Evolutionary conservation across 768 basidiomycete genomes (phyloP), one percentile per base, ranked within the genome.

Genomic region (Kwoniella shandongensis): DNA sequence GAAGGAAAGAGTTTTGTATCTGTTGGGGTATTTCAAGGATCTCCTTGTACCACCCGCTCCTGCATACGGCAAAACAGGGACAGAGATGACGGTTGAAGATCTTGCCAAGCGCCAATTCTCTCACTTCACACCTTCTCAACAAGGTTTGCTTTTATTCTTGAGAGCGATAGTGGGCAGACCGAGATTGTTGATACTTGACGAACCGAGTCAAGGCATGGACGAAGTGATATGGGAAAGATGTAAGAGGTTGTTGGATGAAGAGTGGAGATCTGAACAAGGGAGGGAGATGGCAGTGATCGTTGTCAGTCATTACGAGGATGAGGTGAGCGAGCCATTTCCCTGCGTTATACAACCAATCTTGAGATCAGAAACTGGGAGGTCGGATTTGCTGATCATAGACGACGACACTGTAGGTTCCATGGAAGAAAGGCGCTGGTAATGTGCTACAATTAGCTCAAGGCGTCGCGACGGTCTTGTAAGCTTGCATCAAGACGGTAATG

Each of bases 131-230:
- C 80, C 83, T 0, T 87, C 85, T 0, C 88, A 88, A 70, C 93
- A 94, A 77, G 82, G 85, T 42, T 76, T 93, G 42, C 84, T 91
- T 18, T 78, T 98, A 35, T 81, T 97, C 40, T 85, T 93, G 82
- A 84, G 92, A 17, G 89, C 92, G 25, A 79, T 96, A 30, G 90
- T 93, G 8, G 83, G 83, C 13, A 78, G 80, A 13, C 88, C 89
- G 2, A 82, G 81, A 52, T 72, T 99, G 30, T 80, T 98, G 6
- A 79, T 97, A 10, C 78, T 98, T 38, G 94, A 99, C 69, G 94
- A 99, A 73, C 88, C 86, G 8, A 92, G 89, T 84, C 86, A 88
- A 22, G 93, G 92, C 23, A 93, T 98, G 89, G 89, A 89, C 62
- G 85, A 84, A 41, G 77, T 74, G 4, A 89, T 90, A 84, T 84